Evolutionary conservation across 148 eudicot species (phyloP).

Genomic region (Diospyros lotus): DNA sequence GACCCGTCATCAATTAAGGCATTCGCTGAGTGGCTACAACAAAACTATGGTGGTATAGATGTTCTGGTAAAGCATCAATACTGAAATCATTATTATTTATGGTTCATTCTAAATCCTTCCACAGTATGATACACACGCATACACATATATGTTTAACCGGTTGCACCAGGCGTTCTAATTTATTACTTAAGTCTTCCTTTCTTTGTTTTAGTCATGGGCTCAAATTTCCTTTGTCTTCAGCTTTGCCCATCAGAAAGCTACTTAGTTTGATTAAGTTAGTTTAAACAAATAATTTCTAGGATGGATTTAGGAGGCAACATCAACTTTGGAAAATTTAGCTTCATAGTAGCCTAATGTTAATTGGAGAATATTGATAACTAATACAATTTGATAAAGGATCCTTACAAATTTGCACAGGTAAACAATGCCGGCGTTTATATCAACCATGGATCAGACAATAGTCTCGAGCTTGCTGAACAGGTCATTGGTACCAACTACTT

Average conservation of each 20-base stretch:
- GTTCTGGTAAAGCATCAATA: conserved; percentile 50
- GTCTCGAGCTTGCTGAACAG: conserved; percentile 68
- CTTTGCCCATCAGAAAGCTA: background rate
- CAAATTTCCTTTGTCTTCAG: background rate
- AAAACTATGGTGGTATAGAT: conserved; percentile 67
- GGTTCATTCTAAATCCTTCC: background rate
- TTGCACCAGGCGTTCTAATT: background rate
- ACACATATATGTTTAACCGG: background rate
- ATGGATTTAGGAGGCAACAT: background rate
- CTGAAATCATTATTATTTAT: background rate
- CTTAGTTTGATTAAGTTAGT: background rate
- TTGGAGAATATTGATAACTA: background rate
- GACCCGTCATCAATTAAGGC: conserved; percentile 53
- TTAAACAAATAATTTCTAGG: background rate
- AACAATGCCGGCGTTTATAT: conserved; percentile 92
- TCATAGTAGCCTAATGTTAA: no score
- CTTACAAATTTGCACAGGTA: conserved; percentile 41
- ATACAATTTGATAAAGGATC: conserved; percentile 1
- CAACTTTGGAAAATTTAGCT: background rate
- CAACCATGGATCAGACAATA: conserved; percentile 63
- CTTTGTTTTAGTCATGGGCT: background rate
- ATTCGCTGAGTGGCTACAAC: conserved; percentile 60
- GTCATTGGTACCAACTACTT: conserved; percentile 75
- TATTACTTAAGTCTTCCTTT: background rate
- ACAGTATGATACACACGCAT: background rate